Percentiles rank a stretch among this genome's conserved stretches.
Conservation (phyloP, 2,329 filamentous ascomycete genomes). For the Ascochyta viciae-villosae region DNA sequence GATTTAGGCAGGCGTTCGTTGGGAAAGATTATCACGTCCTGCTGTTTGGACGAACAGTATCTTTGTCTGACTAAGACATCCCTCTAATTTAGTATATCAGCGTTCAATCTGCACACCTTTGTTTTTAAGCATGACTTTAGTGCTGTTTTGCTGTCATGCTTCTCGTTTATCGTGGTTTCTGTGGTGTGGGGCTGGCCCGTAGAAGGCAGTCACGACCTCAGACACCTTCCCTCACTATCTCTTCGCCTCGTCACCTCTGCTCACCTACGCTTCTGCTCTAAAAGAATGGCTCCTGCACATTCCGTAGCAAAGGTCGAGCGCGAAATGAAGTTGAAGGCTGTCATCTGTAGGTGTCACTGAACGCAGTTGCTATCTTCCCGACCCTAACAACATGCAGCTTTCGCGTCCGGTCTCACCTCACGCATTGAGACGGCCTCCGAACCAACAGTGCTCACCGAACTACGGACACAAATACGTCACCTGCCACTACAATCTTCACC, state of each 20-base stretch:
- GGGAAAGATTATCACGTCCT: not conserved
- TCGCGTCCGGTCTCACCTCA: slow-evolving; percentile 37
- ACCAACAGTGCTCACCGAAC: slow-evolving; percentile 36
- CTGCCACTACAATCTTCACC: slow-evolving; percentile 41
- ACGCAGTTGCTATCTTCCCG: not conserved
- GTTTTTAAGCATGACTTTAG: not conserved
- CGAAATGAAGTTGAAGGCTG: slow-evolving; percentile 44
- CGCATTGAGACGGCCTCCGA: slow-evolving; percentile 31
- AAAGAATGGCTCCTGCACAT: slow-evolving; percentile 34
- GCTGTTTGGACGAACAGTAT: not conserved
- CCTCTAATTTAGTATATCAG: slow-evolving; percentile 1
- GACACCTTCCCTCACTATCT: not conserved
- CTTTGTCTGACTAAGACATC: not conserved
- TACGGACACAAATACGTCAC: slow-evolving; percentile 54
- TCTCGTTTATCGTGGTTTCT: not conserved
- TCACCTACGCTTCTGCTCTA: not conserved
- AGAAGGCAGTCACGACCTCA: slow-evolving; percentile 7
- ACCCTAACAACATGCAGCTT: slow-evolving; percentile 36
- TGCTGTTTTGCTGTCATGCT: not conserved
- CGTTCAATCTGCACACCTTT: not conserved
- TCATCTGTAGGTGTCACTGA: slow-evolving; percentile 36
- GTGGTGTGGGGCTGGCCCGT: not conserved
- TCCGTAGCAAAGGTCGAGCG: slow-evolving; percentile 38
- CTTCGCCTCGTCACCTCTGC: not conserved
- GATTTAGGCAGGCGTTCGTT: not conserved